Percentiles rank a stretch among this genome's conserved stretches.
phyloP scores from a whole-genome alignment of 805 yeast genomes.

The Metschnikowia matae region DNA sequence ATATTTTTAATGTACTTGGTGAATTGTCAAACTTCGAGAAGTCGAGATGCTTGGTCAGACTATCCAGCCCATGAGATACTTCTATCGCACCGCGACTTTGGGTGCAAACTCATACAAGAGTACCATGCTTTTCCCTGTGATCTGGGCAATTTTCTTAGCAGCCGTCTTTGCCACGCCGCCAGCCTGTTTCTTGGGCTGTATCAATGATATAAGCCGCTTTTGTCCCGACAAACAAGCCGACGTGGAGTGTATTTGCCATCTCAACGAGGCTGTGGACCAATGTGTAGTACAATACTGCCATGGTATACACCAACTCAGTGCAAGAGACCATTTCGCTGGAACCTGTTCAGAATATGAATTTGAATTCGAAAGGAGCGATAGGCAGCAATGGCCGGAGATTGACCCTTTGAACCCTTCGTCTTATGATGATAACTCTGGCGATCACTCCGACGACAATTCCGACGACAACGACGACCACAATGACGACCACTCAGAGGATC shows the following conservation, averaged over 20 bases:
- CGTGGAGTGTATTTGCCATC: slow-evolving; percentile 38
- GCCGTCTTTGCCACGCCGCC: slow-evolving; percentile 42
- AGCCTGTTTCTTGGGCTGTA: slow-evolving; percentile 46
- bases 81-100: slow-evolving; percentile 9
- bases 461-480: not conserved
- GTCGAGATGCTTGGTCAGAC: not conserved
- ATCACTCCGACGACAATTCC: not conserved
- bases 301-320: slow-evolving; percentile 37
- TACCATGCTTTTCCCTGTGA: slow-evolving; percentile 7
- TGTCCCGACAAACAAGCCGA: slow-evolving; percentile 33
- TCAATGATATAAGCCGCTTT: slow-evolving; percentile 31
- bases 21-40: not conserved
- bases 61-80: not conserved
- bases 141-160: slow-evolving; percentile 4
- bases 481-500: not conserved
- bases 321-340: slow-evolving; percentile 47
- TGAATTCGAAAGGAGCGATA: not conserved
- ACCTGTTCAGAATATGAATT: slow-evolving; percentile 40
- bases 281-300: slow-evolving; percentile 47
- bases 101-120: slow-evolving; percentile 9
- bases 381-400: not conserved
- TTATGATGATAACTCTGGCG: not conserved
- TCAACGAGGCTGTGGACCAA: slow-evolving; percentile 35
- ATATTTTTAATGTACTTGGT: too few species aligned
- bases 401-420: not conserved